phyloP scores from a whole-genome alignment of 179 eudicot species.

The Pouteria campechiana region DNA sequence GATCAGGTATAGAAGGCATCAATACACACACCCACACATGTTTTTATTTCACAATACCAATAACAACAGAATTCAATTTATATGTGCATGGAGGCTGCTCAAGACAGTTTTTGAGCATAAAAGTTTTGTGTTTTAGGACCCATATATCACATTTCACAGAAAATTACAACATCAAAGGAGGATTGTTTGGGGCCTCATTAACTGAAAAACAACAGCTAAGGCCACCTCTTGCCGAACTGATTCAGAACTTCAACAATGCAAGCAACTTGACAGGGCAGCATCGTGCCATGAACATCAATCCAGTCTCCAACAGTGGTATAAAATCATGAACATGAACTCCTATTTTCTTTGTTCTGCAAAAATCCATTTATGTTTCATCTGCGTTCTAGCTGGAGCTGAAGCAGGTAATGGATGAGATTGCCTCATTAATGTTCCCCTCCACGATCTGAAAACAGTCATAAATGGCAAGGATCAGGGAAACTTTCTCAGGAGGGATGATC shows the following conservation, averaged over 20 bases:
- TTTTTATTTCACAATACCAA: background rate
- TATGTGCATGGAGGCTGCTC: conserved; percentile 1
- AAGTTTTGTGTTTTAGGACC: conserved; percentile 22
- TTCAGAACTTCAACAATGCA: conserved; percentile 30
- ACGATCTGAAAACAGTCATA: conserved; percentile 13
- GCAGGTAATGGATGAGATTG: background rate
- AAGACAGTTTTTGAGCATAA: no score
- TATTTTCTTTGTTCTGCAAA: no score
- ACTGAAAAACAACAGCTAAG: conserved; percentile 29
- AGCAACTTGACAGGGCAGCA: conserved; percentile 15
- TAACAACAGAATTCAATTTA: background rate
- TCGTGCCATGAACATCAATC: conserved; percentile 19
- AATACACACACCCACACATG: no score
- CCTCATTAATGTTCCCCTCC: background rate
- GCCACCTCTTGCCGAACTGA: conserved; percentile 57
- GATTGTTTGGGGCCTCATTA: conserved; percentile 14
- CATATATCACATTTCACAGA: conserved; percentile 32
- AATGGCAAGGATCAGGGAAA: conserved; percentile 46
- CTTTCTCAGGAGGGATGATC: conserved; percentile 75
- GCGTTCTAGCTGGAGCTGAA: background rate
- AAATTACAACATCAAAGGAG: conserved; percentile 17
- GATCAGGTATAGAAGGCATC: conserved; percentile 35
- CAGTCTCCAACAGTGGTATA: conserved; percentile 35
- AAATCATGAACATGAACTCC: no score
- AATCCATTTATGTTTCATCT: background rate